Conservation (phyloP, 1,284 basidiomycete species). For the Violaceomyces palustris region DNA sequence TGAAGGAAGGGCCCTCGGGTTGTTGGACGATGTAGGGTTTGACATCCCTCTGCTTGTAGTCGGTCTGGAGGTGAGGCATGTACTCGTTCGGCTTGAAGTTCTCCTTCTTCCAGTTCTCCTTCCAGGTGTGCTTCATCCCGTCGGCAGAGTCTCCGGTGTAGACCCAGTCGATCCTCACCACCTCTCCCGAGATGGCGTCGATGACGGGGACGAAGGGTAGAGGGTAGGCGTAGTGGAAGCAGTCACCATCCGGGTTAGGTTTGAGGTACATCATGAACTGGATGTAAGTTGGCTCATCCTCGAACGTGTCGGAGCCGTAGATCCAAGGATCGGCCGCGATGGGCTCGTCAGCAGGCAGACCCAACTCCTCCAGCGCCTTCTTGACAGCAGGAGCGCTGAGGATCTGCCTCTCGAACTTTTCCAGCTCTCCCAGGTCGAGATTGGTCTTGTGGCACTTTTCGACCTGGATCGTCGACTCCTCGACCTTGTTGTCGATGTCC, state of each 20-base stretch:
- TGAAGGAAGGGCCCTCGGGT: slow-evolving; percentile 38
- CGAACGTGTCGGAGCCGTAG: slow-evolving; percentile 31
- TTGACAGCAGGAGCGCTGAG: slow-evolving; percentile 10
- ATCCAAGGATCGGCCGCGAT: slow-evolving; percentile 36
- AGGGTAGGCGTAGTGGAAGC: slow-evolving; percentile 53
- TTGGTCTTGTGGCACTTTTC: slow-evolving; percentile 8
- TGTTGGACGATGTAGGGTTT: slow-evolving; percentile 36
- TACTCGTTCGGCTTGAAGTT: slow-evolving; percentile 50
- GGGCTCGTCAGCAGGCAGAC: slow-evolving; percentile 16
- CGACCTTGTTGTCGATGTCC: slow-evolving; percentile 5
- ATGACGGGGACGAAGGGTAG: slow-evolving; percentile 53
- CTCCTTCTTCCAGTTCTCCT: slow-evolving; percentile 40
- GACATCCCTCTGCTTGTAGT: slow-evolving; percentile 11
- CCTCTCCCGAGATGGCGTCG: slow-evolving; percentile 33
- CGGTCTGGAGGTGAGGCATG: slow-evolving; percentile 31
- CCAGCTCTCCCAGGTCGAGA: slow-evolving; percentile 22
- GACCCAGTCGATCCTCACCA: slow-evolving; percentile 39
- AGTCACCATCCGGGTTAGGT: slow-evolving; percentile 18
- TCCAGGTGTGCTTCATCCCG: slow-evolving; percentile 35
- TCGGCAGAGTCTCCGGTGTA: slow-evolving; percentile 40
- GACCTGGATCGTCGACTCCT: slow-evolving; percentile 11
- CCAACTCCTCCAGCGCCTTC: slow-evolving; percentile 24
- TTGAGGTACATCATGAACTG: slow-evolving; percentile 34
- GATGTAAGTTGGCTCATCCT: slow-evolving; percentile 23
- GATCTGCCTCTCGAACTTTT: slow-evolving; percentile 6